phyloP scores from a whole-genome alignment of 2,329 filamentous ascomycete genomes.

The Colletotrichum tofieldiae region DNA sequence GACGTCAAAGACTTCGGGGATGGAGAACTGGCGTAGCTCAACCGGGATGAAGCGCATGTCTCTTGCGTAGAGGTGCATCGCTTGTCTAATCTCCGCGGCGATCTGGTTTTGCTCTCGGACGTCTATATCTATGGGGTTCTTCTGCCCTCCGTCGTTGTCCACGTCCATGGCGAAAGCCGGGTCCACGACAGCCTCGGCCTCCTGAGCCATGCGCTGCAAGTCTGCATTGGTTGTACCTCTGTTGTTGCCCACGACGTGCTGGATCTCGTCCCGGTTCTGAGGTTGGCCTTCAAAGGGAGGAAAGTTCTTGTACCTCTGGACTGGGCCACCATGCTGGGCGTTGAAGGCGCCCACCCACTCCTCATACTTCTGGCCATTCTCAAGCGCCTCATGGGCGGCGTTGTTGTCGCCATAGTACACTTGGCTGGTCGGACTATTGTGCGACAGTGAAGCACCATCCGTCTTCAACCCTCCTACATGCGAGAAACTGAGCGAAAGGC shows the following conservation, averaged over 20 bases:
- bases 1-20: conserved; percentile 17
- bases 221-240: background rate
- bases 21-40: conserved; percentile 27
- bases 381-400: conserved; percentile 11
- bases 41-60: conserved; percentile 36
- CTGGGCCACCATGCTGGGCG: background rate
- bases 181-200: background rate
- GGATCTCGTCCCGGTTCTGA: conserved; percentile 14
- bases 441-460: background rate
- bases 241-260: conserved; percentile 21
- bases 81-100: conserved; percentile 3
- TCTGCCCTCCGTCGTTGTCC: background rate
- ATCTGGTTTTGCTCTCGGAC: conserved; percentile 14
- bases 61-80: conserved; percentile 10
- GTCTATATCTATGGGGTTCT: background rate
- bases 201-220: background rate
- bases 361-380: conserved; percentile 17
- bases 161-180: background rate
- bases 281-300: conserved; percentile 18
- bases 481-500: background rate
- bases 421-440: background rate
- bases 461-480: background rate
- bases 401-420: conserved; percentile 24
- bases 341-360: conserved; percentile 23
- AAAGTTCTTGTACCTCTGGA: background rate